Conservation (phyloP, 1,284 basidiomycete genomes). For the Schizophyllum commune region DNA sequence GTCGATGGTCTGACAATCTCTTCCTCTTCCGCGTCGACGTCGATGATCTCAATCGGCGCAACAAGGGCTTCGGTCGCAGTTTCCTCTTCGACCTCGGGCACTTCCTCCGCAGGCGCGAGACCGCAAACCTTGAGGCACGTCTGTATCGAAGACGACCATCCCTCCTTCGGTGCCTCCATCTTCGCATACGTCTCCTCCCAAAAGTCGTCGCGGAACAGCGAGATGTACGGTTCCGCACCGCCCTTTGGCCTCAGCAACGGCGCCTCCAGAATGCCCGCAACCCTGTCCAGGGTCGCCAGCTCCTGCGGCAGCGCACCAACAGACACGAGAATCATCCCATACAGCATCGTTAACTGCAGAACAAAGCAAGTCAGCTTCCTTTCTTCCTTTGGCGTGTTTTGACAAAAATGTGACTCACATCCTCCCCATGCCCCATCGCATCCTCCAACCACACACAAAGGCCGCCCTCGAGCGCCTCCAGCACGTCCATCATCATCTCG, state of each 20-base stretch:
- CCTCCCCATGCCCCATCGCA: conserved; percentile 12
- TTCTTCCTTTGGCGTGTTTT: too few relatives aligned
- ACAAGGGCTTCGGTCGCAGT: not conserved
- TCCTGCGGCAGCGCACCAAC: not conserved
- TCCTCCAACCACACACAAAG: conserved; percentile 59
- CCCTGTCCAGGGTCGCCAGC: not conserved
- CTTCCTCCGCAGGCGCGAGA: not conserved
- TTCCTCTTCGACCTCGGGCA: not conserved
- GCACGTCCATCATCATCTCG: conserved; percentile 33
- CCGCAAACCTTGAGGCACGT: not conserved
- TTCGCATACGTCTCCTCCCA: not conserved
- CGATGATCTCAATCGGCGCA: not conserved
- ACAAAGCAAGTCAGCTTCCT: not conserved
- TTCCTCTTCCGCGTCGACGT: not conserved
- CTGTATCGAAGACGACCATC: not conserved
- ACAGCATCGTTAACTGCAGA: not conserved
- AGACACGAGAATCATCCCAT: not conserved
- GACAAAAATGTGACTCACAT: too few relatives aligned
- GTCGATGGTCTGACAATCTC: not conserved
- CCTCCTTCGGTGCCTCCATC: not conserved
- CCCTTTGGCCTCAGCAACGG: not conserved
- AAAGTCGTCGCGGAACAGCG: not conserved
- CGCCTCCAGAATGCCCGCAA: not conserved
- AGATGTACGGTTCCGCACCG: not conserved
- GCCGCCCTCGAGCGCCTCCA: conserved; percentile 46